Base-by-base conservation (phyloP, 306 rosid species). In the Cajanus cajan region DNA sequence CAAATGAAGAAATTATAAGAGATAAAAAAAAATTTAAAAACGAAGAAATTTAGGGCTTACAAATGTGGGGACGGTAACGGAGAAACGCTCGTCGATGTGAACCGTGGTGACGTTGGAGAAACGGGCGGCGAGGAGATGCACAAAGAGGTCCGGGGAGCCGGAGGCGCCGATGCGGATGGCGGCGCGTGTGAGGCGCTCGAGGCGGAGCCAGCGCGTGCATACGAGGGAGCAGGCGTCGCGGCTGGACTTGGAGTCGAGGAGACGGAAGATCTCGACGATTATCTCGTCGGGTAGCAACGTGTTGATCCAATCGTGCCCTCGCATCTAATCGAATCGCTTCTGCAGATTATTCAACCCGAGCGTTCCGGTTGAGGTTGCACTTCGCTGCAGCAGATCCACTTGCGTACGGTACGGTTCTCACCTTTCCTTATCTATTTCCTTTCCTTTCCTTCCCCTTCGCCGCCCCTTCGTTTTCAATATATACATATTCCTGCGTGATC, bases 201-300 rank as follows among this genome's bases (percentile, higher is more conserved):
- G 96, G 15, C 85, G 78, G 76, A 86, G 93, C 99, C 99, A 95
- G 0, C 97, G 98, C 78, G 58, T 68, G 88, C 98, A 95, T 78
- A 93, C 97, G 69, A 95, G 94, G 7, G 99, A 95, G 78, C 93
- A 89, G 11, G 99, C 82, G 70, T 91, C 97, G 82, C 88, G 93
- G 85, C 85, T 83, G 14, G 86, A 79, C 82, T 93, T 93, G 13
- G 96, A 91, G 13, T 87, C 88, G 4, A 88, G 82, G 0, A 82
- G 85, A 16, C 90, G 88, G 86, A 95, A 82, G 76, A 95, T 86
- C 90, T 93, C 99, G 25, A 86, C 69, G 82, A 95, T 81, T 52
- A 95, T 44, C 85, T 95, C 98, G 73, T 95, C 98, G 15, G 97
- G 98, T 4, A 95, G 88, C 33, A 50, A 66, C 4, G 90, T 77